phyloP scores from a whole-genome alignment of 2,329 filamentous ascomycete genomes.

The Microcera coccophila region DNA sequence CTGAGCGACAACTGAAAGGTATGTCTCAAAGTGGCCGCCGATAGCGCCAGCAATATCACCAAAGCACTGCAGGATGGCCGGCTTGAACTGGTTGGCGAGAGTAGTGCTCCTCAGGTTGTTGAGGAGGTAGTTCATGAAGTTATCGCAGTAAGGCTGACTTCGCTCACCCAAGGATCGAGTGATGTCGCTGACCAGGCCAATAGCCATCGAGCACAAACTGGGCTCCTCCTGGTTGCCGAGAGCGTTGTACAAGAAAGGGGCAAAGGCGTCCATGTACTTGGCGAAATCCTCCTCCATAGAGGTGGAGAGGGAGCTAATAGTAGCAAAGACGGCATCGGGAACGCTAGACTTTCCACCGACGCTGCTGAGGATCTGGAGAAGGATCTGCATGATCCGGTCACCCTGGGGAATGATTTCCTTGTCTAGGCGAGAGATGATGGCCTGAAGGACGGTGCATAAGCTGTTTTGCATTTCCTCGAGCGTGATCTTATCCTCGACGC shows the following conservation, averaged over 20 bases:
- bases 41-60: slow-evolving; percentile 97
- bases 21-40: slow-evolving; percentile 84
- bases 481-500: slow-evolving; percentile 92
- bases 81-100: slow-evolving; percentile 96
- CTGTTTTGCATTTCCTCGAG: slow-evolving; percentile 98
- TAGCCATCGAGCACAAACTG: slow-evolving; percentile 91
- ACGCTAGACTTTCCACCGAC: slow-evolving; percentile 86
- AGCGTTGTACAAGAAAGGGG: slow-evolving; percentile 88
- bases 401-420: slow-evolving; percentile 85
- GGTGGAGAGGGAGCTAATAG: slow-evolving; percentile 86
- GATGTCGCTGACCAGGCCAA: slow-evolving; percentile 95
- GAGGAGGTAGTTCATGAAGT: slow-evolving; percentile 96
- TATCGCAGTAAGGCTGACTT: slow-evolving; percentile 91
- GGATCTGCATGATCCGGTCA: slow-evolving; percentile 87
- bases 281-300: slow-evolving; percentile 88
- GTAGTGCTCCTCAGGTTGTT: slow-evolving; percentile 83
- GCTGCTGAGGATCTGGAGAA: slow-evolving; percentile 74
- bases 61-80: slow-evolving; percentile 95
- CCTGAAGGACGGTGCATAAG: slow-evolving; percentile 83
- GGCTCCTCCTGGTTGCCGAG: slow-evolving; percentile 95
- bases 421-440: slow-evolving; percentile 87
- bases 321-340: slow-evolving; percentile 88
- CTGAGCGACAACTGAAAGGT: slow-evolving; percentile 85
- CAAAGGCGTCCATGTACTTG: slow-evolving; percentile 97
- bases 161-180: slow-evolving; percentile 85